A percentile compares a stretch with the other conserved stretches of the same genome.
phyloP scores from a whole-genome alignment of 176 grass and related monocot genomes.

The Oryza glaberrima region DNA sequence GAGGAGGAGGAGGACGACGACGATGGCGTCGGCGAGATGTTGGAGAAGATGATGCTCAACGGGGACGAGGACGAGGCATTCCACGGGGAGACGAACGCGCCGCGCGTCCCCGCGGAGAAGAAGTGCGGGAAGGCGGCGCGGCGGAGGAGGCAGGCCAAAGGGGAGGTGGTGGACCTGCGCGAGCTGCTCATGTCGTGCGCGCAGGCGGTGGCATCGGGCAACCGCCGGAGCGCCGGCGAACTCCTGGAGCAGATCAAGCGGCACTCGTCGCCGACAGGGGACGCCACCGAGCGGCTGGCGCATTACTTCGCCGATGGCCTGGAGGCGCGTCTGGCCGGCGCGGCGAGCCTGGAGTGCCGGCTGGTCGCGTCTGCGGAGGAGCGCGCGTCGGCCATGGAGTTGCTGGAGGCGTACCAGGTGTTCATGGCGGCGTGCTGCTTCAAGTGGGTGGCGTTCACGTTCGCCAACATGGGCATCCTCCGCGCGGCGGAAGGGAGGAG shows the following conservation, averaged over 20 bases:
- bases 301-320: conserved; percentile 69
- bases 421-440: conserved; percentile 54
- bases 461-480: conserved; percentile 56
- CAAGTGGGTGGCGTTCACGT: conserved; percentile 36
- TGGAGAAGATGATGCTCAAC: conserved; percentile 53
- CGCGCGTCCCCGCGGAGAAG: neutral
- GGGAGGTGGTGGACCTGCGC: conserved; percentile 57
- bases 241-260: conserved; percentile 53
- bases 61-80: conserved; percentile 22
- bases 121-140: neutral
- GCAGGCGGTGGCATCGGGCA: conserved; percentile 56
- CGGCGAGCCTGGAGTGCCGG: conserved; percentile 49
- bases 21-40: conserved; percentile 41
- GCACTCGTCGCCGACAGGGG: conserved; percentile 36
- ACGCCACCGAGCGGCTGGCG: conserved; percentile 57
- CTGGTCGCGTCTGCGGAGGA: neutral
- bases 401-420: conserved; percentile 54
- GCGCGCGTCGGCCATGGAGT: conserved; percentile 4
- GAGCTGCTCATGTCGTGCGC: conserved; percentile 61
- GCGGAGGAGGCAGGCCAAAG: neutral
- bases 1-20: neutral
- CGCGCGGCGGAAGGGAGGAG: conserved; percentile 18
- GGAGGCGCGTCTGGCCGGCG: conserved; percentile 13
- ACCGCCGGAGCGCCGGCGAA: conserved; percentile 39
- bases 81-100: no score